Evolutionary conservation across 257 asterid genomes (phyloP).

Genomic region (Nicotiana obtusifolia): DNA sequence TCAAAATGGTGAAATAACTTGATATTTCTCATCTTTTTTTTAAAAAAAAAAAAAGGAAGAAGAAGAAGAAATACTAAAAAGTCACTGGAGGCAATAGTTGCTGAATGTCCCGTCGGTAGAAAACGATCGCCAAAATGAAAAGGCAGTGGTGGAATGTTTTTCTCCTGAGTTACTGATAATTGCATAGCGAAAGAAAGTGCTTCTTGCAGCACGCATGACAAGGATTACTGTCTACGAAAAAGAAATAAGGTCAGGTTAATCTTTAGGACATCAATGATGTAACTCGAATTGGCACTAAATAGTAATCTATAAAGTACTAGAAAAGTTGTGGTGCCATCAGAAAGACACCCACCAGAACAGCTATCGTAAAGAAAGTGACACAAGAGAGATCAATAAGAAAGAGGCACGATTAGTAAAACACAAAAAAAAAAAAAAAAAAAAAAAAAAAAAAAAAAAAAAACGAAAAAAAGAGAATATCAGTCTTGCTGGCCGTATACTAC

Average conservation of each 20-base stretch:
- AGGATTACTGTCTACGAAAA: background rate
- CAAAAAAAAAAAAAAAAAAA: background rate
- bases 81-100: too few species aligned
- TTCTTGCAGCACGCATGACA: background rate
- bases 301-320: background rate
- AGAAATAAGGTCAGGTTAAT: background rate
- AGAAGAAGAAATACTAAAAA: too few species aligned
- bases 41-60: too few species aligned
- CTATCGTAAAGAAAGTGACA: background rate
- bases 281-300: background rate
- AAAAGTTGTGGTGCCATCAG: background rate
- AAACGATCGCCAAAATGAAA: background rate
- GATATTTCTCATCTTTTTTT: too few species aligned
- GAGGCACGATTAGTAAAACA: background rate
- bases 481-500: background rate
- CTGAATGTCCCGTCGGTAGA: background rate
- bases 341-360: too few species aligned
- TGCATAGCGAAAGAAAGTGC: background rate
- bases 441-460: background rate
- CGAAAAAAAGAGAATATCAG: background rate
- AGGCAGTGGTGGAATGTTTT: too few species aligned
- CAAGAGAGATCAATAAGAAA: background rate
- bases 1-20: background rate
- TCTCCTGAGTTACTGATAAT: background rate
- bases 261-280: background rate